Evolutionary conservation across 345 rosid species (phyloP), one percentile per base, ranked within the genome.

Genomic region (Schrenkiella parvula): DNA sequence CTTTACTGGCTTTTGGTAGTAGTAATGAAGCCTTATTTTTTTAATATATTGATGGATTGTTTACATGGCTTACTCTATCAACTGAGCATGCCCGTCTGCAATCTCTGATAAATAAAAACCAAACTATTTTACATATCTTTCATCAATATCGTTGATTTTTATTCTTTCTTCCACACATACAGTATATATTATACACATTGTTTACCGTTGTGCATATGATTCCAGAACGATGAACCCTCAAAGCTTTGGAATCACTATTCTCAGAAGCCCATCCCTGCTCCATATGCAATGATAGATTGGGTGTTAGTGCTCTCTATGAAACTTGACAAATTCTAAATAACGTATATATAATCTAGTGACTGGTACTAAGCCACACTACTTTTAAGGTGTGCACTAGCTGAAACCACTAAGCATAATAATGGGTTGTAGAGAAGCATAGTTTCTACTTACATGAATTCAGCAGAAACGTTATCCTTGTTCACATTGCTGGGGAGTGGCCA

Each of bases 401-500:
- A 39, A 69, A 32, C 13, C 60, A 31, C 13, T 32, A 57, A 62
- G 41, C 57, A 26, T 42, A 19, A 28, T 55, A 22, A 41, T 44
- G 55, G 32, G 17, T 58, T 54, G 23, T 70, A 42, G 53, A 62
- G 5, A 52, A 65, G 31, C n/a, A 9, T 35, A 48, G 66, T 56
- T 17, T 32, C 23, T 8, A 57, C 91, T 90, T 82, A 93, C 98
- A 81, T 52, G 70, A 90, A 87, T 59, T 93, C 93, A 17, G 95
- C 95, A 0, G 85, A 84, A 70, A 93, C 75, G 12, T 53, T 50
- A 64, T 87, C 88, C 73, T 79, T 87, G 84, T 87, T 82, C 47
- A 70, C 90, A 62, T 85, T 70, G 17, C 50, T 28, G 9, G 98
- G 91, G 56, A 92, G 87, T 21, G 88, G 81, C 98, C 95, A 90